Percentiles rank a stretch among this genome's conserved stretches.
Evolutionary conservation across 176 grass and related monocot species (phyloP).

Genomic region (Aegilops bicornis): DNA sequence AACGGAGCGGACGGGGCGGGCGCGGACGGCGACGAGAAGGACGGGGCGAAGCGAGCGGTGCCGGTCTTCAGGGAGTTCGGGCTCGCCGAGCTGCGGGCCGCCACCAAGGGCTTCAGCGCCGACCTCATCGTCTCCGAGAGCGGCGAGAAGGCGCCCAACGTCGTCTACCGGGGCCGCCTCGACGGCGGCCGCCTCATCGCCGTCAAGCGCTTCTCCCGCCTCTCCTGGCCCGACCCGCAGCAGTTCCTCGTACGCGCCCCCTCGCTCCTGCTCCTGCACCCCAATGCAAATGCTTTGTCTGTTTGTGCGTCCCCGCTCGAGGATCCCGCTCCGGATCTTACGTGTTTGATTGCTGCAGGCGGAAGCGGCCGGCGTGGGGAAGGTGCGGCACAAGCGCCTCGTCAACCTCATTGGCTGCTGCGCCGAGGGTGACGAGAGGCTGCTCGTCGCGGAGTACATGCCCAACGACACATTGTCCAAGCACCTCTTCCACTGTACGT

Average conservation of each 20-base stretch:
- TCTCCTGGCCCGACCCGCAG: conserved; percentile 96
- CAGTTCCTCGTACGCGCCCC: conserved; percentile 78
- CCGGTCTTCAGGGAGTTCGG: conserved; percentile 88
- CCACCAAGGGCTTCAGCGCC: conserved; percentile 94
- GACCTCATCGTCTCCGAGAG: conserved; percentile 97
- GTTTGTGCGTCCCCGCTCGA: neutral
- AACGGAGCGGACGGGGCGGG: conserved; percentile 55
- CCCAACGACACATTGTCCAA: conserved; percentile 98
- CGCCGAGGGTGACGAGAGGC: conserved; percentile 95
- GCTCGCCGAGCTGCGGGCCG: conserved; percentile 78
- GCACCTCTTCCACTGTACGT: conserved; percentile 98
- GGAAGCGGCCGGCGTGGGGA: conserved; percentile 89
- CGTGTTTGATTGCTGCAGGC: conserved; percentile 41
- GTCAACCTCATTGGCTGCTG: conserved; percentile 98
- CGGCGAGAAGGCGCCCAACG: conserved; percentile 99
- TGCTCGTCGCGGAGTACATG: conserved; percentile 97
- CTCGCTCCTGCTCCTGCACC: neutral
- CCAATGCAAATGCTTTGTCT: neutral
- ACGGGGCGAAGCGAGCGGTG: conserved; percentile 63
- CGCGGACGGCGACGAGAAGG: conserved; percentile 65
- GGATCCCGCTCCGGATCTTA: conserved; percentile 23
- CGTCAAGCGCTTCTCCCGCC: conserved; percentile 94
- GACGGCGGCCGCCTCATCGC: conserved; percentile 80
- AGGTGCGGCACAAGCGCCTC: conserved; percentile 88
- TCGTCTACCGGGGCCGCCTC: conserved; percentile 88